phyloP scores from a whole-genome alignment of 2,329 filamentous ascomycete species.

The Plectosphaerella sp. region DNA sequence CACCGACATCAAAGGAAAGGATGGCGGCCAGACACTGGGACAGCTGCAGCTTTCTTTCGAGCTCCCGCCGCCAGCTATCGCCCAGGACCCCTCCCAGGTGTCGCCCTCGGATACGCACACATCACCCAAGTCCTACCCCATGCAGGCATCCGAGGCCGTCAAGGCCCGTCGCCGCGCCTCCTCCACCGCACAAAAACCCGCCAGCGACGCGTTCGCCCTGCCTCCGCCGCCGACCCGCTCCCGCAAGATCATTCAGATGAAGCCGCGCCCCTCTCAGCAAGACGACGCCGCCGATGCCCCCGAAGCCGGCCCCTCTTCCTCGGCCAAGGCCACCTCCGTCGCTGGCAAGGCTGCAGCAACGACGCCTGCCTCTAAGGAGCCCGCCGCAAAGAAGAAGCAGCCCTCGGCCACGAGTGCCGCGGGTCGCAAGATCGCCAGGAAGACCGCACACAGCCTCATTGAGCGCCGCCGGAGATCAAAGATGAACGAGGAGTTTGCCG shows the following conservation, averaged over 20 bases:
- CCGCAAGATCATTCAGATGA: conserved; percentile 98
- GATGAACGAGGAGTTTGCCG: conserved; percentile 98
- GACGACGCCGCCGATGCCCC: conserved; percentile 23
- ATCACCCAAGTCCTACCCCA: conserved; percentile 30
- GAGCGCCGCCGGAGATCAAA: conserved; percentile 86
- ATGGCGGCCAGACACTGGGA: conserved; percentile 55
- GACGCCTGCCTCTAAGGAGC: conserved; percentile 8
- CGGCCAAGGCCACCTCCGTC: conserved; percentile 3
- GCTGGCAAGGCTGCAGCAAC: conserved; percentile 13
- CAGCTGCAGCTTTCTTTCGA: conserved; percentile 66
- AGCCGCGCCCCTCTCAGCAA: conserved; percentile 49
- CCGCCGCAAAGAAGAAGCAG: conserved; percentile 66
- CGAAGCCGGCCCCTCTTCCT: conserved; percentile 11
- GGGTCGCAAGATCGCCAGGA: conserved; percentile 90
- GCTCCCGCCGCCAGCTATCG: conserved; percentile 71
- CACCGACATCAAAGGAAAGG: conserved; percentile 72
- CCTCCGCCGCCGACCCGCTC: conserved; percentile 89
- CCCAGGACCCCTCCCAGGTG: conserved; percentile 38
- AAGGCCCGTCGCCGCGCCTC: conserved; percentile 43
- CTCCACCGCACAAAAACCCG: conserved; percentile 37
- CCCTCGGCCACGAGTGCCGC: conserved; percentile 73
- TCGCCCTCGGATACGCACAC: conserved; percentile 34
- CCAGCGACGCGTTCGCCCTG: conserved; percentile 64
- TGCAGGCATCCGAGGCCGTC: conserved; percentile 46
- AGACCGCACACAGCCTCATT: conserved; percentile 94